A percentile compares a stretch with the other conserved stretches of the same genome.
These are phyloP conservation scores for Pleoardoris graminearum DNA, from an alignment of 2,329 filamentous ascomycete species.

Conservation along the genomic window DNA sequence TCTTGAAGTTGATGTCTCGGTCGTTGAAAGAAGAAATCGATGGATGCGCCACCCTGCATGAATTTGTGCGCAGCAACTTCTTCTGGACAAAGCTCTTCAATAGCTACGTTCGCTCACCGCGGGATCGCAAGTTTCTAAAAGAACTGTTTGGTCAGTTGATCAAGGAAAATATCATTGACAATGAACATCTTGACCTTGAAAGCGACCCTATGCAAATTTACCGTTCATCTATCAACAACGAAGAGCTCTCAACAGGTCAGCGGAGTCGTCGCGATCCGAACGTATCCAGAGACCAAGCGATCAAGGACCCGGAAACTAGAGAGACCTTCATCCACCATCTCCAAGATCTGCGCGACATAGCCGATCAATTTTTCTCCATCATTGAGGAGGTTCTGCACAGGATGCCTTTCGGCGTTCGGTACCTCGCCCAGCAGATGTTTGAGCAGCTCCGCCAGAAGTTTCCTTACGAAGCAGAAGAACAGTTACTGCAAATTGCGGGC, in stretches of 20 bases:
- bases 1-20: conserved; percentile 82
- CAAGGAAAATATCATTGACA: conserved; percentile 89
- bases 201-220: conserved; percentile 98
- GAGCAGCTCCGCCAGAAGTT: conserved; percentile 77
- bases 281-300: conserved; percentile 89
- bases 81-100: conserved; percentile 88
- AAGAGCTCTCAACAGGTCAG: conserved; percentile 88
- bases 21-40: conserved; percentile 88
- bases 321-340: conserved; percentile 92
- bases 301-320: conserved; percentile 90
- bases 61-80: conserved; percentile 85
- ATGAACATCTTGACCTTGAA: conserved; percentile 86
- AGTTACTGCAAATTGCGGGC: conserved; percentile 79
- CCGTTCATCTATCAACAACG: conserved; percentile 91
- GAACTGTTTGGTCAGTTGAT: conserved; percentile 84
- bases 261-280: conserved; percentile 80
- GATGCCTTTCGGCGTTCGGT: conserved; percentile 92
- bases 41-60: conserved; percentile 70
- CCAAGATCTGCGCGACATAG: conserved; percentile 90
- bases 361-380: conserved; percentile 81
- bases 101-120: conserved; percentile 87
- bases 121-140: conserved; percentile 88
- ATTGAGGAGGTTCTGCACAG: conserved; percentile 82
- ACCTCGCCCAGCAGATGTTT: conserved; percentile 83
- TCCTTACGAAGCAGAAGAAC: conserved; percentile 74